These are phyloP conservation scores for Trematosphaeria pertusa DNA, from an alignment of 2,329 filamentous ascomycete genomes.

Conservation along the genomic window DNA sequence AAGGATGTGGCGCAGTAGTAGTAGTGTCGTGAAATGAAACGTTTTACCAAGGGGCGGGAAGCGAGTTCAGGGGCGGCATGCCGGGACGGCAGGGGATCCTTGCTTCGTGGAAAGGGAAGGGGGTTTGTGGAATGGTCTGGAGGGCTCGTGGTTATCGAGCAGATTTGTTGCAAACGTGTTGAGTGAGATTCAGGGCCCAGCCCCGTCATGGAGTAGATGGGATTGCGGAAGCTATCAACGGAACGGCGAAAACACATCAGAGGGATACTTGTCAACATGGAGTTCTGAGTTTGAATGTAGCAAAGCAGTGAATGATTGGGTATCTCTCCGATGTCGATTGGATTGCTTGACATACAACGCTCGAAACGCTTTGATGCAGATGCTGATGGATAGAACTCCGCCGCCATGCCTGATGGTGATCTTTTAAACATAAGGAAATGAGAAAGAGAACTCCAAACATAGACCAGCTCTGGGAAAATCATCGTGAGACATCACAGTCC, in stretches of 20 bases:
- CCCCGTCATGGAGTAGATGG: too few relatives aligned
- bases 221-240: too few relatives aligned
- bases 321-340: background rate
- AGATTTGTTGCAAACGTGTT: too few relatives aligned
- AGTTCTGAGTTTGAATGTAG: too few relatives aligned
- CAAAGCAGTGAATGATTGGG: background rate
- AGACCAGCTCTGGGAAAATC: slow-evolving; percentile 2
- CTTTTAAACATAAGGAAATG: slow-evolving; percentile 11
- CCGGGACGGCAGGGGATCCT: background rate
- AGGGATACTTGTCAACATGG: background rate
- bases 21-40: too few relatives aligned
- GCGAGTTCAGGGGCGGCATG: too few relatives aligned
- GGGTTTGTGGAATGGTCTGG: background rate
- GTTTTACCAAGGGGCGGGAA: too few relatives aligned
- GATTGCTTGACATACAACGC: background rate
- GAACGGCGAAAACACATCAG: background rate
- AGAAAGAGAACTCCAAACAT: slow-evolving; percentile 13
- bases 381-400: slow-evolving; percentile 14
- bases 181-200: too few relatives aligned
- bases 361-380: background rate
- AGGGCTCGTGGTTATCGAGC: too few relatives aligned
- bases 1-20: too few relatives aligned
- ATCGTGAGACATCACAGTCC: slow-evolving; percentile 17
- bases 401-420: slow-evolving; percentile 16
- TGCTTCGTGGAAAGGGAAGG: background rate